Percentiles rank a stretch among this genome's conserved stretches.
Evolutionary conservation across 148 eudicot species (phyloP).

Genomic region (Chenopodium formosanum): DNA sequence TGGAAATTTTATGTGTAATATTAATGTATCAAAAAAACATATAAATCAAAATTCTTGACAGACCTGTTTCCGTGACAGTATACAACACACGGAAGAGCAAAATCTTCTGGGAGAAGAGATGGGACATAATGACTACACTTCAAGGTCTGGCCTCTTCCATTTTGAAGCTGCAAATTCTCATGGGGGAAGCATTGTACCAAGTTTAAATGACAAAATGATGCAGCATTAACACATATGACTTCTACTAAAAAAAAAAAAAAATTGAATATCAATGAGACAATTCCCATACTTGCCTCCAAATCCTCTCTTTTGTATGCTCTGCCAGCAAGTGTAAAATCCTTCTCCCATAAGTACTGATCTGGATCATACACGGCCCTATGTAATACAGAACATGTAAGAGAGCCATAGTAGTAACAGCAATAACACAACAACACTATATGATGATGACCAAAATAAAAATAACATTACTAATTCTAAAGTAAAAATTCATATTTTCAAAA

Average conservation of each 20-base stretch:
- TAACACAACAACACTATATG: not conserved
- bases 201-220: conserved; percentile 4
- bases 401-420: not conserved
- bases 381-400: not conserved
- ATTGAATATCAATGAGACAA: conserved; percentile 17
- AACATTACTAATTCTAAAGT: not conserved
- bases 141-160: conserved; percentile 72
- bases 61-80: conserved; percentile 98
- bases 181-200: not conserved
- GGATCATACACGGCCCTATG: conserved; percentile 85
- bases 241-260: not conserved
- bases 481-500: too few relatives aligned
- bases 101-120: conserved; percentile 53
- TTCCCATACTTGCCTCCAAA: conserved; percentile 86
- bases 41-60: not conserved
- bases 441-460: not conserved
- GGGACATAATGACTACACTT: conserved; percentile 89
- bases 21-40: not conserved
- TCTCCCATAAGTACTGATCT: conserved; percentile 89
- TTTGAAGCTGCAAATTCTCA: conserved; percentile 61
- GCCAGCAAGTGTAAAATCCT: conserved; percentile 67
- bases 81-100: conserved; percentile 79
- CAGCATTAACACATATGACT: not conserved
- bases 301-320: conserved; percentile 72
- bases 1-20: not conserved